Evolutionary conservation across 192 early-diverging fungal genomes (phyloP), one percentile per base, ranked within the genome.

Genomic region (Mortierella claussenii): DNA sequence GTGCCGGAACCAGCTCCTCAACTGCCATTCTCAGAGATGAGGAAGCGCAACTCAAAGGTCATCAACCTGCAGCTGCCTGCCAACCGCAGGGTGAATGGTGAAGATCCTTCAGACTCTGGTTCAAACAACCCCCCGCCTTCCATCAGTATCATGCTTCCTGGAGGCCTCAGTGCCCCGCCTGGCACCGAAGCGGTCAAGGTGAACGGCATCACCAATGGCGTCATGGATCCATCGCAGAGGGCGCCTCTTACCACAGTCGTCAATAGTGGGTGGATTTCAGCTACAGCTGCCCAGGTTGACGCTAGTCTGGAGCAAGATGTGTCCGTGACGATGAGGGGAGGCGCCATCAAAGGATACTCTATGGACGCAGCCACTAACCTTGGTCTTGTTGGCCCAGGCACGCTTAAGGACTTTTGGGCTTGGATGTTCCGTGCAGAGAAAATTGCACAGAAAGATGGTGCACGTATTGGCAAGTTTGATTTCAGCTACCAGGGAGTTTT

Each of bases 291-390:
- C 1, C 57, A 80, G 42, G 55, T 68, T 0, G 63, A 63, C 37
- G 33, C 37, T 32, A 31, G 65, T 21, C 43, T 78, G 33, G 65
- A 82, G 30, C 60, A 69, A 20, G 97, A 98, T 74, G 89, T 97
- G 44, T 89, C 94, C 3, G 87, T 90, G 8, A 76, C 85, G 9
- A 98, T 98, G 92, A 83, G 90, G 28, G 83, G 86, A 55, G 86
- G 93, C 47, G 95, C 90, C 2, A 59, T 79, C 51, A 76, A 78
- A 9, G 94, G 94, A 9, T 98, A 98, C 79, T 89, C 86, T 10
- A 86, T 94, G 82, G 84, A 92, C 60, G 93, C 91, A 55, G 69
- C 74, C 34, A 67, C 53, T 20, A 88, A 88, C 57, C 56, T 79
- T 33, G 65, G 60, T 31, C 53, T 84, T 30, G 75, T 92, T 17